Evolutionary conservation across 1,284 basidiomycete genomes (phyloP).

Genomic region (Fomes fomentarius): DNA sequence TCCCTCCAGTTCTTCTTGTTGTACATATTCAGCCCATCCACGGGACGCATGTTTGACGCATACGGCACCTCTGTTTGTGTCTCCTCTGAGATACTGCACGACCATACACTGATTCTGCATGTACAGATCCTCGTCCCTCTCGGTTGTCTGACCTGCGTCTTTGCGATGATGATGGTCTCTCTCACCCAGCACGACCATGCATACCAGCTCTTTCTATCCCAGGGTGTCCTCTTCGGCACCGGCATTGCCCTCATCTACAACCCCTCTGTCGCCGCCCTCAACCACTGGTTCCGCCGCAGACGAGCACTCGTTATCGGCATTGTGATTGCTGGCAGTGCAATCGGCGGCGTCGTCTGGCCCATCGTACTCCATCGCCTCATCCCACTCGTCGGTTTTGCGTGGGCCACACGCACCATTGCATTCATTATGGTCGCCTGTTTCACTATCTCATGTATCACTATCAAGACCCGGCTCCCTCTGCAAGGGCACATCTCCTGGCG

Average conservation of each 20-base stretch:
- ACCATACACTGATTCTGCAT: neutral
- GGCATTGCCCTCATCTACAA: slow-evolving; percentile 36
- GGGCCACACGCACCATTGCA: slow-evolving; percentile 48
- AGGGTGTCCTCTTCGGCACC: slow-evolving; percentile 38
- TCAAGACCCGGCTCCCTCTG: slow-evolving; percentile 16
- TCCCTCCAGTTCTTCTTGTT: slow-evolving; percentile 46
- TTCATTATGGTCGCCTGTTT: slow-evolving; percentile 37
- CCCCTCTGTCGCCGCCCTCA: slow-evolving; percentile 20
- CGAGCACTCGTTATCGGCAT: slow-evolving; percentile 32
- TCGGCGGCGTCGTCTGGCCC: slow-evolving; percentile 69
- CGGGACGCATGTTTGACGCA: slow-evolving; percentile 42
- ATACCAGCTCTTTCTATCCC: slow-evolving; percentile 41
- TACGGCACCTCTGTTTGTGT: slow-evolving; percentile 26
- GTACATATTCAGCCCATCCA: slow-evolving; percentile 35
- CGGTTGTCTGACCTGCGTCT: slow-evolving; percentile 35
- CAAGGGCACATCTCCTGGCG: slow-evolving; percentile 19
- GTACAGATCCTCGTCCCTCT: slow-evolving; percentile 34
- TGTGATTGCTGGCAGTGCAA: slow-evolving; percentile 28
- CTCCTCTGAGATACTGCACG: neutral
- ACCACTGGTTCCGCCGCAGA: slow-evolving; percentile 41
- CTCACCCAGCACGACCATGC: slow-evolving; percentile 34
- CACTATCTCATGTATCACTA: slow-evolving; percentile 31
- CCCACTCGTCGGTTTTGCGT: slow-evolving; percentile 55
- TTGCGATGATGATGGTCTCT: slow-evolving; percentile 39
- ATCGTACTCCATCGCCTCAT: slow-evolving; percentile 65